phyloP scores from a whole-genome alignment of 2,329 filamentous ascomycete species.

The Botryotinia globosa region DNA sequence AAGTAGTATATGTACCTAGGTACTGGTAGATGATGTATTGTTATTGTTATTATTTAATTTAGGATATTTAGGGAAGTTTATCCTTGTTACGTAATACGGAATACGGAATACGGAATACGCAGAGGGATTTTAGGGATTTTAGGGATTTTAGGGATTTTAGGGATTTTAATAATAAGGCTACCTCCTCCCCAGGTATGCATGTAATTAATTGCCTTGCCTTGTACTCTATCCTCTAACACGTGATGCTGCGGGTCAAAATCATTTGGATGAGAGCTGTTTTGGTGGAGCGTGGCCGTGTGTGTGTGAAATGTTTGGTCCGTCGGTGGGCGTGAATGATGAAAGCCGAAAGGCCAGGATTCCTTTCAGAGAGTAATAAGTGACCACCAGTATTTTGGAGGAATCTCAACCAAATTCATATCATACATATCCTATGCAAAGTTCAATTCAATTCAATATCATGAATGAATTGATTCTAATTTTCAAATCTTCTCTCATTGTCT shows the following conservation, averaged over 20 bases:
- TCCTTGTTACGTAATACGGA: neutral
- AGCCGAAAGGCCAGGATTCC: constrained; percentile 13
- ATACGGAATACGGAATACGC: too few species aligned
- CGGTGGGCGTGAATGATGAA: neutral
- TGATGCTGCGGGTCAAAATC: neutral
- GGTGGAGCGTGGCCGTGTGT: neutral
- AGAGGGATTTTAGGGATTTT: neutral
- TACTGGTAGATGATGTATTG: neutral
- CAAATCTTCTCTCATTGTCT: constrained; percentile 22
- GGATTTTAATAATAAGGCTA: too few species aligned
- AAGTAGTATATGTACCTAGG: too few species aligned
- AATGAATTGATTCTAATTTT: constrained; percentile 23
- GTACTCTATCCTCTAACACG: neutral
- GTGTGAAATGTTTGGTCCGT: neutral
- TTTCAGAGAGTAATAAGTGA: constrained; percentile 1
- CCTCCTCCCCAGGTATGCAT: too few species aligned
- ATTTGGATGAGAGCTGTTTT: neutral
- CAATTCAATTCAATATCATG: constrained; percentile 27
- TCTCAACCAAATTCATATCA: neutral
- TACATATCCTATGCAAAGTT: neutral
- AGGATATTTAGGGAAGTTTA: neutral
- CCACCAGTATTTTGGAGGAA: too few species aligned
- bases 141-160: neutral
- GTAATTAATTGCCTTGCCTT: neutral
- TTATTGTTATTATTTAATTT: neutral